Evolutionary conservation across 1,284 basidiomycete genomes (phyloP).

Genomic region (Papiliotrema fonsecae): DNA sequence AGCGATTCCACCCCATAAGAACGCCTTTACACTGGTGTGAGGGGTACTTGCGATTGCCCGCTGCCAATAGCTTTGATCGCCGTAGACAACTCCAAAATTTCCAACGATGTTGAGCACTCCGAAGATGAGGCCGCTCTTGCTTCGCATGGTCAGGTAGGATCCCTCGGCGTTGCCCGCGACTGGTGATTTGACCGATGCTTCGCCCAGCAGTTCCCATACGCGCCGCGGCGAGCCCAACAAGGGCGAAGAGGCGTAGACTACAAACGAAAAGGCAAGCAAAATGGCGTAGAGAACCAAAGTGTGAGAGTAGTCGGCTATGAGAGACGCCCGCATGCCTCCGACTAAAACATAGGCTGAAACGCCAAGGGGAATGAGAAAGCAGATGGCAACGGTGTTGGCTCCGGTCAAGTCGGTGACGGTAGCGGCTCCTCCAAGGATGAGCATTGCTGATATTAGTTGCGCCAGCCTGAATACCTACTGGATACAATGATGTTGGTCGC

Average conservation of each 20-base stretch:
- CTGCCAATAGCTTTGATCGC: constrained; percentile 57
- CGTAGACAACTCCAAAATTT: constrained; percentile 61
- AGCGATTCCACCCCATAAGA: constrained; percentile 79
- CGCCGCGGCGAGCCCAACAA: constrained; percentile 55
- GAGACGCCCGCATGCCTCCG: constrained; percentile 52
- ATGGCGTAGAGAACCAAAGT: constrained; percentile 76
- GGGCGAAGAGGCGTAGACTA: constrained; percentile 64
- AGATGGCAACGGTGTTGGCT: constrained; percentile 74
- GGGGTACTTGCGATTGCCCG: constrained; percentile 81
- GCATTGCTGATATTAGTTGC: constrained; percentile 30
- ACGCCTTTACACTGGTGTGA: constrained; percentile 78
- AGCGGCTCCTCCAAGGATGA: constrained; percentile 66
- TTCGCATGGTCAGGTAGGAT: constrained; percentile 71
- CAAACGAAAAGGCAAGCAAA: constrained; percentile 56
- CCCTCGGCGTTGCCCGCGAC: constrained; percentile 59
- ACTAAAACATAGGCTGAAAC: constrained; percentile 52
- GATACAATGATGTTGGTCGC: constrained; percentile 75
- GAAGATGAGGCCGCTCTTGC: constrained; percentile 75
- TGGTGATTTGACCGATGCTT: constrained; percentile 50
- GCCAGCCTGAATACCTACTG: constrained; percentile 12
- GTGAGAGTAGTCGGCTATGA: constrained; percentile 61
- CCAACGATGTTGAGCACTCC: constrained; percentile 70
- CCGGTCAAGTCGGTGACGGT: constrained; percentile 75
- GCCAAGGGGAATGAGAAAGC: constrained; percentile 57
- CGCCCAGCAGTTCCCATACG: constrained; percentile 56